Base-by-base conservation (phyloP, 257 asterid species). In the Linderniella brevidens region DNA sequence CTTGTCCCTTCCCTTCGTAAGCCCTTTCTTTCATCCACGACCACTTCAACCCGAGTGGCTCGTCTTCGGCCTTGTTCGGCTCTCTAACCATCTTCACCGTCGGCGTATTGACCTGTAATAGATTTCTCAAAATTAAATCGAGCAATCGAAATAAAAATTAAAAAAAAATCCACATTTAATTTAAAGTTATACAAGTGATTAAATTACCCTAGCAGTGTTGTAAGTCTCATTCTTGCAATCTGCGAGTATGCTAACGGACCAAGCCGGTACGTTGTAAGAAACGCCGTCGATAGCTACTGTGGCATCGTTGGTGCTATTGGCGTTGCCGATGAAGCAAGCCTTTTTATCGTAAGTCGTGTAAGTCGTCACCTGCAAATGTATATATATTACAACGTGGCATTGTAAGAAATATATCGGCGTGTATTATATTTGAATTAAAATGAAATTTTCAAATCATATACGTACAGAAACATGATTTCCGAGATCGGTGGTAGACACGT, bases 221-320 rank as follows among this genome's bases (percentile, higher is more conserved):
- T 60, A 82, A 16, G 32, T 68, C 53, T 74, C 94, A 0, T 49
- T 76, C 49, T 76, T 74, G 29, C 96, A 82, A 55, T 82, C 96
- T 0, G 86, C 83, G 8, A 74, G 75, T n/a, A 86, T 67, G 48
- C 84, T 76, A 16, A 82, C 92, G 3, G 94, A 82, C 96, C 96
- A 86, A 8, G 96, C 94, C 0, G 94, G 96, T 0, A 86, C 70
- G 11, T 15, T 40, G 58, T 65, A 58, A 0, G 60, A 43, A 3
- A 35, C 52, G 12, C 92, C 92, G 35, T 49, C 10, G 56, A 58
- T 71, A 0, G 2, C 53, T 5, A 86, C 14, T 0, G 70, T 72
- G 8, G 57, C 70, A 61, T 76, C 86, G 4, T 50, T 37, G 1
- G 79, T 70, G 1, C 53, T 11, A 46, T 82, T 74, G 0, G 68